These are phyloP conservation scores for Lophiostoma macrostomum DNA, from an alignment of 495 filamentous ascomycete species.

Conservation along the genomic window DNA sequence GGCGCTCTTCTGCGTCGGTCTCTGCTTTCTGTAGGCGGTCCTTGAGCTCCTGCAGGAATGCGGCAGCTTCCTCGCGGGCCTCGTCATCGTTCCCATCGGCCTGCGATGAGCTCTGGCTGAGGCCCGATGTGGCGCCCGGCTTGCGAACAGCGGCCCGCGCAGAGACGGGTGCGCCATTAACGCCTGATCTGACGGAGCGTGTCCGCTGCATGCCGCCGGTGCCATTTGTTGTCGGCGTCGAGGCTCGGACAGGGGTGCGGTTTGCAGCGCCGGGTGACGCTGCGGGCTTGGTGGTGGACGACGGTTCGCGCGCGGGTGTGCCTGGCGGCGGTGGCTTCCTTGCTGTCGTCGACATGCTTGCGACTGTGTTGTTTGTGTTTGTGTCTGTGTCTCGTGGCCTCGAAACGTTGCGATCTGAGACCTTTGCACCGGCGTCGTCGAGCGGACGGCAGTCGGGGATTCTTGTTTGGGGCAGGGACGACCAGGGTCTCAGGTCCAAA, in stretches of 20 bases:
- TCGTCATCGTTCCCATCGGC: conserved; percentile 50
- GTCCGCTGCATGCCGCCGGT: conserved; percentile 27
- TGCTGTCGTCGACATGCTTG: conserved; percentile 21
- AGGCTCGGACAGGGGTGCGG: conserved; percentile 17
- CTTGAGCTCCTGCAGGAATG: conserved; percentile 80
- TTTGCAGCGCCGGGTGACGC: conserved; percentile 14
- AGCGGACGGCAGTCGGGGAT: too few species aligned
- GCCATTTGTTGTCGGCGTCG: conserved; percentile 11
- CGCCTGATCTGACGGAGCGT: conserved; percentile 18
- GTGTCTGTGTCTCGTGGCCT: too few species aligned
- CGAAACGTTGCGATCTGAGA: too few species aligned
- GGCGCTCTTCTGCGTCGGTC: conserved; percentile 70
- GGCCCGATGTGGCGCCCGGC: conserved; percentile 27
- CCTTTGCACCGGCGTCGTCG: too few species aligned
- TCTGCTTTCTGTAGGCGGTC: conserved; percentile 78
- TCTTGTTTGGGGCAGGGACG: too few species aligned
- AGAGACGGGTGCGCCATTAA: conserved; percentile 32
- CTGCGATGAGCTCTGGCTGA: conserved; percentile 33
- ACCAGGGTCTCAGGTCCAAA: too few species aligned
- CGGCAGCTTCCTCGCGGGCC: conserved; percentile 66
- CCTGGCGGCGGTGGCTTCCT: conserved; percentile 22
- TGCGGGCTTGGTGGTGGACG: conserved; percentile 7
- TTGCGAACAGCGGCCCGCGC: conserved; percentile 34
- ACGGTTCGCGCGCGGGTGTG: conserved; percentile 19
- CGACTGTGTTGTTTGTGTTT: background rate